These are phyloP conservation scores for Strobilomyces confusus DNA, from an alignment of 768 basidiomycete genomes.

Conservation along the genomic window DNA sequence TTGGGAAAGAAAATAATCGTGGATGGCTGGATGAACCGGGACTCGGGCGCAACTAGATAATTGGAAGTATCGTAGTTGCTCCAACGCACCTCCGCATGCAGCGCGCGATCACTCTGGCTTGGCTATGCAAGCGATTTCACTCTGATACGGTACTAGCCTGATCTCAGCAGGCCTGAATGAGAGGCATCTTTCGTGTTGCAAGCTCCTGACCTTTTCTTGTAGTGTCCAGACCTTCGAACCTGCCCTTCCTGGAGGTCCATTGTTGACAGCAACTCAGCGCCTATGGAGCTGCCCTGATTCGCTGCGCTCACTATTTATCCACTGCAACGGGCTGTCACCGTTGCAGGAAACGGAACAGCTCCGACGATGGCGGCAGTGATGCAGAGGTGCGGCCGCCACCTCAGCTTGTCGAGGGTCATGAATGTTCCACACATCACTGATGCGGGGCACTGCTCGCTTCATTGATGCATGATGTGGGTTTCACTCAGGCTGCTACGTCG, in stretches of 20 bases:
- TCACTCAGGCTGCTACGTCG: not conserved
- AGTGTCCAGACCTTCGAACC: not conserved
- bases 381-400: not conserved
- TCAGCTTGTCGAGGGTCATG: not conserved
- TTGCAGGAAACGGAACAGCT: not conserved
- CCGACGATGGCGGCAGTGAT: not conserved
- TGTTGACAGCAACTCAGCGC: not conserved
- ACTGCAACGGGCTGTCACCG: not conserved
- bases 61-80: too few relatives aligned
- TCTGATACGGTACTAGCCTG: too few relatives aligned
- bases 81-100: too few relatives aligned
- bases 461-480: not conserved
- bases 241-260: too few relatives aligned
- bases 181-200: too few relatives aligned
- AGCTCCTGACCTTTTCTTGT: not conserved
- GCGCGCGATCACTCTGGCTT: too few relatives aligned
- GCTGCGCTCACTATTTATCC: not conserved
- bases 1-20: too few relatives aligned
- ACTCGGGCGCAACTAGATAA: too few relatives aligned
- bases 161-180: too few relatives aligned
- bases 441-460: too few relatives aligned
- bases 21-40: too few relatives aligned
- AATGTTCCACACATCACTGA: not conserved
- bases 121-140: too few relatives aligned
- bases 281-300: not conserved